Percentiles rank a stretch among this genome's conserved stretches.
These are phyloP conservation scores for Nothophaeocryptopus gaeumannii DNA, from an alignment of 2,329 filamentous ascomycete species.

Conservation along the genomic window DNA sequence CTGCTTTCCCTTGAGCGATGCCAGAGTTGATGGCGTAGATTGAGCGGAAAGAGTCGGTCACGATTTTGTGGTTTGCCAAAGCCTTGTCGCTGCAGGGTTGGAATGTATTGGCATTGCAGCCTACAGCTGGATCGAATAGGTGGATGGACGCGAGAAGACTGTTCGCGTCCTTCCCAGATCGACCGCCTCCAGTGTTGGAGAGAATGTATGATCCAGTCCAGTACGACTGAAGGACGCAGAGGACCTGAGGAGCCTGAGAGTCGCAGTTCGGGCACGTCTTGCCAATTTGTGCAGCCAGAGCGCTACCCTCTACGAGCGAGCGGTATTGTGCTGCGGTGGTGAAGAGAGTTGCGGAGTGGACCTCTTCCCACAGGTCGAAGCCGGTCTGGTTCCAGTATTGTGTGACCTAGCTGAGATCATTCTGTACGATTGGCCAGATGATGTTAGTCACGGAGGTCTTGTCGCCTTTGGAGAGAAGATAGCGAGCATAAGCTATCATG, in stretches of 20 bases:
- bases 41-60: conserved; percentile 71
- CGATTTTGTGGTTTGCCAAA: conserved; percentile 72
- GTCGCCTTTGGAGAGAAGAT: conserved; percentile 52
- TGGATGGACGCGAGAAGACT: conserved; percentile 56
- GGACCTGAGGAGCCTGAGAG: conserved; percentile 64
- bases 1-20: conserved; percentile 57
- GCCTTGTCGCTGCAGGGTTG: conserved; percentile 65
- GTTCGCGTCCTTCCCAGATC: conserved; percentile 70
- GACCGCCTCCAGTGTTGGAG: conserved; percentile 64
- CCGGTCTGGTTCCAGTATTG: conserved; percentile 62
- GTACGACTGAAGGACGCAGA: conserved; percentile 72
- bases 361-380: conserved; percentile 83
- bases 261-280: conserved; percentile 60
- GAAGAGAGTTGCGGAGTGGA: conserved; percentile 75
- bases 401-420: conserved; percentile 72
- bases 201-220: conserved; percentile 66
- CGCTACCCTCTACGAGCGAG: conserved; percentile 61
- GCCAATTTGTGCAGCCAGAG: conserved; percentile 63
- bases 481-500: conserved; percentile 69
- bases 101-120: conserved; percentile 69
- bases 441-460: conserved; percentile 49
- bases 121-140: conserved; percentile 62
- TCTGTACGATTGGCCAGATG: conserved; percentile 71
- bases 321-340: conserved; percentile 69
- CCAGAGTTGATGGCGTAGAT: conserved; percentile 69